Percentiles rank a stretch among this genome's conserved stretches.
Evolutionary conservation across 2,329 filamentous ascomycete species (phyloP).

Genomic region (Sporothrix variecibatus): DNA sequence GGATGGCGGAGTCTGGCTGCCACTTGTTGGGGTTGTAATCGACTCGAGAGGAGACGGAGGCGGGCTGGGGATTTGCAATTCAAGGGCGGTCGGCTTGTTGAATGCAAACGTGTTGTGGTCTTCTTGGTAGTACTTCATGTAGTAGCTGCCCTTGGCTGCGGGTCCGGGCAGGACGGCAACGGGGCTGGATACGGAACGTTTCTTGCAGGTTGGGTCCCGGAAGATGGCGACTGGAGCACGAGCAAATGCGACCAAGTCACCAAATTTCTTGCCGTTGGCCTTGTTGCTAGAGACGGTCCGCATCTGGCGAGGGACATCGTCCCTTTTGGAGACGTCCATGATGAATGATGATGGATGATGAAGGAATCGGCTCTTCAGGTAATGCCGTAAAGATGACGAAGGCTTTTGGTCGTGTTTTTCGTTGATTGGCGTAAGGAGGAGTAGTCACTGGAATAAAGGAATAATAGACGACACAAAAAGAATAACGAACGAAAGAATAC

Average conservation of each 20-base stretch:
- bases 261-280: background rate
- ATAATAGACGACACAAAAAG: background rate
- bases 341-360: background rate
- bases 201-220: slow-evolving; percentile 21
- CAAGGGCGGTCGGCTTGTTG: background rate
- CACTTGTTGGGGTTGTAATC: slow-evolving; percentile 25
- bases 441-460: background rate
- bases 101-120: background rate
- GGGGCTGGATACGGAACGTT: slow-evolving; percentile 14
- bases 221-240: slow-evolving; percentile 3
- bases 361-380: background rate
- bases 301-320: background rate
- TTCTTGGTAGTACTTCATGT: slow-evolving; percentile 17
- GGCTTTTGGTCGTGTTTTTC: background rate
- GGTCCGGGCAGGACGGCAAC: slow-evolving; percentile 6
- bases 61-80: background rate
- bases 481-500: background rate
- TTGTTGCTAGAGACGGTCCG: background rate
- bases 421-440: background rate
- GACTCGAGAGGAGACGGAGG: background rate
- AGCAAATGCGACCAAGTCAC: background rate
- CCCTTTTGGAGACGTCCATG: background rate
- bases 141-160: slow-evolving; percentile 9
- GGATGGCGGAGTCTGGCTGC: slow-evolving; percentile 29
- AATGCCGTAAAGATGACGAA: background rate